phyloP scores from a whole-genome alignment of 2,329 filamentous ascomycete genomes.

The Beauveria caledonica region DNA sequence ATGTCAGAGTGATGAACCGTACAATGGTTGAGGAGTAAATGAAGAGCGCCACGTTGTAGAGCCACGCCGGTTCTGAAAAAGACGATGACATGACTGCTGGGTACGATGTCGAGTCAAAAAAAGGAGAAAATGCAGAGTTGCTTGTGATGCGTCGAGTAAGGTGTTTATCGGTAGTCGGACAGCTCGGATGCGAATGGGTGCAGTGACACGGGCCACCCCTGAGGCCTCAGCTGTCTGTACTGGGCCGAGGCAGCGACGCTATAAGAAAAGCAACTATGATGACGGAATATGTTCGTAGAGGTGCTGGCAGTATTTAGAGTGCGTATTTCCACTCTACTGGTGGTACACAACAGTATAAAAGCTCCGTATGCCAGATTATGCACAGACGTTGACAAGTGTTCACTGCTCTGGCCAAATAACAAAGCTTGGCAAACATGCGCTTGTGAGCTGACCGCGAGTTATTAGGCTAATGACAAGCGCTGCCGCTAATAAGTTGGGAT shows the following conservation, averaged over 20 bases:
- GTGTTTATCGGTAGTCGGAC: not conserved
- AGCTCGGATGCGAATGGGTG: not conserved
- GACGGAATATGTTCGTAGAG: too few relatives aligned
- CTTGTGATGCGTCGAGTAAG: not conserved
- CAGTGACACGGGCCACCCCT: not conserved
- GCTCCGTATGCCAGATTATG: too few relatives aligned
- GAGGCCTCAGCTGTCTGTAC: not conserved
- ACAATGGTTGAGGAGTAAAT: constrained; percentile 1
- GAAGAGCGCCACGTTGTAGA: not conserved
- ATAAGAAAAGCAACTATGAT: not conserved
- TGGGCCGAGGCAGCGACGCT: not conserved
- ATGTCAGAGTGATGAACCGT: not conserved
- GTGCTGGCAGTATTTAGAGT: too few relatives aligned
- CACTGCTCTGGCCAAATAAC: too few relatives aligned
- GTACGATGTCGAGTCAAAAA: not conserved
- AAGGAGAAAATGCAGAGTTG: not conserved
- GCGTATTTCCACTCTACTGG: too few relatives aligned
- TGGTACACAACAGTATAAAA: too few relatives aligned
- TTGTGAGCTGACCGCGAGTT: too few relatives aligned
- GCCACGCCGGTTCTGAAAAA: not conserved
- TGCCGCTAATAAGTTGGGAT: too few relatives aligned
- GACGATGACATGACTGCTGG: constrained; percentile 1
- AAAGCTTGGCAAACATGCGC: too few relatives aligned
- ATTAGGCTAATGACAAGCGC: too few relatives aligned
- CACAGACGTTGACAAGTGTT: too few relatives aligned